Evolutionary conservation across 2,329 filamentous ascomycete species (phyloP), one percentile per base, ranked within the genome.

Genomic region (Colletotrichum musae): DNA sequence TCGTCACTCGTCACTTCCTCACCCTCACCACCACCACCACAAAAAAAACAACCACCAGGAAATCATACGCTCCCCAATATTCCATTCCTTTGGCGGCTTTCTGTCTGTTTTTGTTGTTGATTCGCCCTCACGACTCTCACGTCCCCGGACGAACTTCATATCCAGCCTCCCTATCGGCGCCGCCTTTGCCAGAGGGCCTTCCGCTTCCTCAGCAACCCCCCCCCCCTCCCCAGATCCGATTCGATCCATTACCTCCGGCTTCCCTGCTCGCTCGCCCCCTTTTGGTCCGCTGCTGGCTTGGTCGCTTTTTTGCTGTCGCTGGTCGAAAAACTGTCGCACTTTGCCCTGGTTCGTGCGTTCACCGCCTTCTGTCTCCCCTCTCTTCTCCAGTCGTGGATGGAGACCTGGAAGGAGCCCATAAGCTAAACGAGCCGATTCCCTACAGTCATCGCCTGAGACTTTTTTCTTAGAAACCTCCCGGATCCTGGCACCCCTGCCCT

Each of bases 391-490:
- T 66, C 36, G 28, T 54, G 61, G 50, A 69, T 69, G 66, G 61
- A 60, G 66, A 66, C 61, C 61, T 51, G 15, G 51, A 58, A 65
- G 62, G 66, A 64, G 50, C 32, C 62, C 50, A 54, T 60, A 66
- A 66, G 65, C 66, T 69, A 69, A 69, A 69, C 66, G 66, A 69
- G 66, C 62, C 62, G 66, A 54, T 69, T 69, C 56, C 66, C 43
- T 69, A 58, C 41, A 65, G 66, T 51, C 50, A 45, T 69, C 62
- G 56, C 62, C 66, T 69, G 66, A 69, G 66, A 69, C 66, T 60
- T 66, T 66, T 58, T 61, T 43, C 54, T 66, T 56, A 59, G 66
- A 65, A 64, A 60, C 66, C 62, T 69, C 66, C 56, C 62, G 66
- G 54, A 69, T 66, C 66, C 66, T 66, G 62, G 66, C 62, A 69